phyloP scores from a whole-genome alignment of 1,284 basidiomycete genomes.

The Ceratobasidium papillatum region DNA sequence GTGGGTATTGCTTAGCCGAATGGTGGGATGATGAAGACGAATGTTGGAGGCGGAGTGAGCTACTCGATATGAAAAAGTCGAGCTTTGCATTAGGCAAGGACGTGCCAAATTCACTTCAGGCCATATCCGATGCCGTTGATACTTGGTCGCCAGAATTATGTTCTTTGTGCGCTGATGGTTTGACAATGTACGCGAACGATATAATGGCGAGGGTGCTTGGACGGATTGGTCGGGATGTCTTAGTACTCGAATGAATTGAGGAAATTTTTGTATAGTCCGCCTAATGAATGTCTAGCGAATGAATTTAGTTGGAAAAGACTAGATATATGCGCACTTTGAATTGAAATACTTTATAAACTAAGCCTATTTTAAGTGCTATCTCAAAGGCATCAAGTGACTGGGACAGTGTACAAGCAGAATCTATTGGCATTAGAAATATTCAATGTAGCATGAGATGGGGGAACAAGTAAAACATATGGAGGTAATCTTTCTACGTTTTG shows the following conservation, averaged over 20 bases:
- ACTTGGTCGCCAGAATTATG: slow-evolving; percentile 22
- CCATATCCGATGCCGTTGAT: slow-evolving; percentile 2
- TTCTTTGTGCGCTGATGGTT: slow-evolving; percentile 24
- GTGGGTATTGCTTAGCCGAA: background rate
- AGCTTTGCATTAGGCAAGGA: background rate
- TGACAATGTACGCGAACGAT: background rate
- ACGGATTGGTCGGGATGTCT: background rate
- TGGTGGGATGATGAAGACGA: slow-evolving; percentile 36
- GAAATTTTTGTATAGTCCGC: no score
- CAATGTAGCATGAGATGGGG: background rate
- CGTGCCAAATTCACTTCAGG: background rate
- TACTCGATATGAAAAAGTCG: slow-evolving; percentile 9
- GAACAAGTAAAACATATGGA: background rate
- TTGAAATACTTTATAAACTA: background rate
- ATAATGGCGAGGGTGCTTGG: background rate
- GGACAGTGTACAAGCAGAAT: background rate
- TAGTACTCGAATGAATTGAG: background rate
- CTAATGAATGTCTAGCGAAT: no score
- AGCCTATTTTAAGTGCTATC: no score
- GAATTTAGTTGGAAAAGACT: no score
- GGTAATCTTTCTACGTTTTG: background rate
- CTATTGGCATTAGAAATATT: slow-evolving; percentile 4
- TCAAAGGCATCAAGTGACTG: no score
- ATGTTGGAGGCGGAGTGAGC: slow-evolving; percentile 25
- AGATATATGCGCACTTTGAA: no score